Base-by-base conservation (phyloP, 192 early-diverging fungal species). In the Linnemannia elongata region DNA sequence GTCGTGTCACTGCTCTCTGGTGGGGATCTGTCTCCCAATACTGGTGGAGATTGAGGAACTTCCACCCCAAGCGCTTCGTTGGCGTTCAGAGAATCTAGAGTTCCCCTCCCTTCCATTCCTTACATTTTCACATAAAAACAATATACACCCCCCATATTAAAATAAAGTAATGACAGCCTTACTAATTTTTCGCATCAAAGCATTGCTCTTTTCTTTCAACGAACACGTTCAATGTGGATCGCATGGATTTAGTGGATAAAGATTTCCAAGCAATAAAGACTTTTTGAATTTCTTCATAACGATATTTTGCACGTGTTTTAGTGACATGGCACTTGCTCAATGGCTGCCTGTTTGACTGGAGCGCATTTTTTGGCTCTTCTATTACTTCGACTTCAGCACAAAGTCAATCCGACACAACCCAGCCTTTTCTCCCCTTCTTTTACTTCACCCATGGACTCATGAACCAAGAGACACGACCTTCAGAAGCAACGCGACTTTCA, bases 1-100 rank as follows among this genome's bases (percentile, higher is more conserved):
- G 90, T 24, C 82, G 88, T 24, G 82, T 83, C 8, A 88, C 79
- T 17, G 84, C 84, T 6, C 63, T 87, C 24, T 87, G 84, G 84
- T 87, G 84, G 84, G 84, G 84, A 38, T 87, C 84, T 36, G 76
- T 75, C 72, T 57, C 55, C 17, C 79, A 87, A 52, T 87, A 87
- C 76, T 87, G 71, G 79, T 27, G 84, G 47, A 69, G 79, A 69
- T 38, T 87, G 9, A 54, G 47, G 3, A 80, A 76, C 17, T 87
- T 87, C 72, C 41, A 86, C 52, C 17, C 79, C 7, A 41, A 76
- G 20, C 49, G 71, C 71, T 86, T 74, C 73, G 70, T 76, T 6
- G 69, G 60, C 44, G 45, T 41, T 6, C 57, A 68, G 41, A 79
- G 83, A 35, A 80, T 73, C 57, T 85, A 76, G 66, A 47, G 0